phyloP scores from a whole-genome alignment of 768 basidiomycete species.

The Cytidiella melzeri region DNA sequence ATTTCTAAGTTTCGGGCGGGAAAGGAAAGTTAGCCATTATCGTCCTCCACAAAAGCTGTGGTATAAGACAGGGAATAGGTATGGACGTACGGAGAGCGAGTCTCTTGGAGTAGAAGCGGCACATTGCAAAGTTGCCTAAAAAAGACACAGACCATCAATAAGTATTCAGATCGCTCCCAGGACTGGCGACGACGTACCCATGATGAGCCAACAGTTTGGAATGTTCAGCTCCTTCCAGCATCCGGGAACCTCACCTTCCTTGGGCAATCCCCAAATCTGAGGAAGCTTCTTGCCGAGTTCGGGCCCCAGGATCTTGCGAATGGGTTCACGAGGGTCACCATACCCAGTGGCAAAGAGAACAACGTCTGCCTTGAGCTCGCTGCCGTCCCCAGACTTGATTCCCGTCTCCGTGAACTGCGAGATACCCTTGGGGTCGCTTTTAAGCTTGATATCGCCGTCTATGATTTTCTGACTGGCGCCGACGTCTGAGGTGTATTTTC shows the following conservation, averaged over 20 bases:
- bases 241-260: slow-evolving; percentile 56
- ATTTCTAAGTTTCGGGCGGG: slow-evolving; percentile 42
- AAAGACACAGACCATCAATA: slow-evolving; percentile 17
- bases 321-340: slow-evolving; percentile 9
- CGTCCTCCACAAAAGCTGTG: not conserved
- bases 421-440: not conserved
- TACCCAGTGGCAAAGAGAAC: slow-evolving; percentile 24
- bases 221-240: slow-evolving; percentile 45
- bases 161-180: not conserved
- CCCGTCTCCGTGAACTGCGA: slow-evolving; percentile 22
- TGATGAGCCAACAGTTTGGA: slow-evolving; percentile 50
- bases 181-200: slow-evolving; percentile 34
- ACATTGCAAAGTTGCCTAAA: slow-evolving; percentile 54
- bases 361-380: slow-evolving; percentile 21
- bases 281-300: slow-evolving; percentile 40
- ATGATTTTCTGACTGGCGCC: slow-evolving; percentile 2
- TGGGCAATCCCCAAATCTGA: slow-evolving; percentile 59
- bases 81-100: slow-evolving; percentile 52
- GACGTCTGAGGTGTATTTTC: not conserved
- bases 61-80: not conserved
- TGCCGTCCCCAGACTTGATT: slow-evolving; percentile 19
- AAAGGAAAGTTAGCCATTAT: not conserved
- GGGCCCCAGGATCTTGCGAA: slow-evolving; percentile 37
- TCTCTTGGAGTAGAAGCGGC: slow-evolving; percentile 64
- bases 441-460: slow-evolving; percentile 3